Percentiles rank a stretch among this genome's conserved stretches.
Conservation (phyloP, 2,329 filamentous ascomycete genomes). For the Raffaelea albimanens region DNA sequence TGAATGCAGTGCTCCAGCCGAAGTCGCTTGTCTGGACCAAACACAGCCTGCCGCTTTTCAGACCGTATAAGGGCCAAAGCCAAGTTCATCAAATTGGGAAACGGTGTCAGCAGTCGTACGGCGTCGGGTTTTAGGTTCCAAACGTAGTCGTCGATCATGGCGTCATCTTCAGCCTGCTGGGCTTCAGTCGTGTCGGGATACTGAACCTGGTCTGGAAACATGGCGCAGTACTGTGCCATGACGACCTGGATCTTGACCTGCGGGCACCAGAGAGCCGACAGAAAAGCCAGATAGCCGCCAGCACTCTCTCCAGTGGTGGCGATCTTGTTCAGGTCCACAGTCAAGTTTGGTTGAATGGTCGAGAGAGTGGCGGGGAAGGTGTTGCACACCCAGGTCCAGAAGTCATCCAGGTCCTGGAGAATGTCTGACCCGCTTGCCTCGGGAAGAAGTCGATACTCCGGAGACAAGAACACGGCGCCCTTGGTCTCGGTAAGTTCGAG, state of each 20-base stretch:
- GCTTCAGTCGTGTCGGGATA: not conserved
- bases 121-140: not conserved
- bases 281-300: constrained; percentile 16
- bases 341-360: constrained; percentile 5
- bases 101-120: constrained; percentile 8
- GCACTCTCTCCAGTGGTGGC: constrained; percentile 14
- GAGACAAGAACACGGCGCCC: constrained; percentile 33
- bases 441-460: constrained; percentile 42
- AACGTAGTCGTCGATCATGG: constrained; percentile 3
- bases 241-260: constrained; percentile 11
- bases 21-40: constrained; percentile 9
- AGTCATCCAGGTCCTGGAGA: constrained; percentile 34
- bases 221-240: constrained; percentile 12
- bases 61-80: not conserved
- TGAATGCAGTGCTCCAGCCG: constrained; percentile 8
- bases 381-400: constrained; percentile 34
- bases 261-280: constrained; percentile 14
- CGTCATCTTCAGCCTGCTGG: not conserved
- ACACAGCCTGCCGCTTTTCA: constrained; percentile 1
- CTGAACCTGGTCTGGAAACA: constrained; percentile 10
- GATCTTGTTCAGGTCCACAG: constrained; percentile 9
- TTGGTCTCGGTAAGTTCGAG: constrained; percentile 27
- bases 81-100: constrained; percentile 5
- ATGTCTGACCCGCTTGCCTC: constrained; percentile 36
- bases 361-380: constrained; percentile 2